These are phyloP conservation scores for Jamesozyma rosinii DNA, from an alignment of 805 yeast species.

Conservation along the genomic window DNA sequence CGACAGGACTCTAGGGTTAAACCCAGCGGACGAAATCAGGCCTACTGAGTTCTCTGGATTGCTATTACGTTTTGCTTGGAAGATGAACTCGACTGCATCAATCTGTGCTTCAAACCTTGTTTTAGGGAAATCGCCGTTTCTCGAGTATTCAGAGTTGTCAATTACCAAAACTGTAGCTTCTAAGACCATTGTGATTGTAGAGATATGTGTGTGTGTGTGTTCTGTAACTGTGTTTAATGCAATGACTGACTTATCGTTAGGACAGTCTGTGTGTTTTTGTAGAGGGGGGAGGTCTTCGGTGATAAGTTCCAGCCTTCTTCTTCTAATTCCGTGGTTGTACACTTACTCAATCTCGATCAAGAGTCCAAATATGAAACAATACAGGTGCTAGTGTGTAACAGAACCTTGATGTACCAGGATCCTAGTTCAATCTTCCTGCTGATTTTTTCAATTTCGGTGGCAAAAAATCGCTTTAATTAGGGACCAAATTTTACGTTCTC, in stretches of 20 bases:
- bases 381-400: too few species aligned
- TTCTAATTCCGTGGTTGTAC: too few species aligned
- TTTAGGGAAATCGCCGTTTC: conserved; percentile 89
- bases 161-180: conserved; percentile 94
- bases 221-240: background rate
- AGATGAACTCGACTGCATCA: conserved; percentile 79
- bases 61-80: conserved; percentile 73
- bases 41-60: conserved; percentile 96
- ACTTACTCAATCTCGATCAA: too few species aligned
- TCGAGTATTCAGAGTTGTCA: conserved; percentile 91
- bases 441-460: conserved; percentile 1
- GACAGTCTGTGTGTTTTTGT: too few species aligned
- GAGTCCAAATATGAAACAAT: too few species aligned
- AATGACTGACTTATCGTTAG: background rate
- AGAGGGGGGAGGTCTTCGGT: too few species aligned
- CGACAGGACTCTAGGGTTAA: conserved; percentile 75
- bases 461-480: background rate
- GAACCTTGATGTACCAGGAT: too few species aligned
- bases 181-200: conserved; percentile 56
- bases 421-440: too few species aligned
- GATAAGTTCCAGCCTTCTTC: too few species aligned
- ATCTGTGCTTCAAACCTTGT: conserved; percentile 87
- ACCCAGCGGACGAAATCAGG: conserved; percentile 72
- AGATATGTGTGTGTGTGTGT: background rate
- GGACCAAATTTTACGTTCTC: too few species aligned